A percentile compares a stretch with the other conserved stretches of the same genome.
Evolutionary conservation across 2,329 filamentous ascomycete species (phyloP).

Genomic region (Arthrobotrys iridis): DNA sequence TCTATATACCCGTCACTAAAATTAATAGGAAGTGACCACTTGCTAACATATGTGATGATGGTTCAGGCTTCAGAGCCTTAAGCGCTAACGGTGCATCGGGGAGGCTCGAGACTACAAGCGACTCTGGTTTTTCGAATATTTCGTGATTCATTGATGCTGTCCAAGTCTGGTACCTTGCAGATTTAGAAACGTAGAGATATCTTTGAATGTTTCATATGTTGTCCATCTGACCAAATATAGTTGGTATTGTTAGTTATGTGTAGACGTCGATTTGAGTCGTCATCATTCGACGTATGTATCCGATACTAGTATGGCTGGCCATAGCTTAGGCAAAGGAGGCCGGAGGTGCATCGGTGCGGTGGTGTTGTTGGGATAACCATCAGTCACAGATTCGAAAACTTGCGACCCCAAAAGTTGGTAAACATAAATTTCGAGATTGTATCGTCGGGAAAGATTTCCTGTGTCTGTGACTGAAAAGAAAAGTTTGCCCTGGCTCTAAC

Average conservation of each 20-base stretch:
- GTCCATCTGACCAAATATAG: slow-evolving; percentile 8
- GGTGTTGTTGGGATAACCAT: slow-evolving; percentile 6
- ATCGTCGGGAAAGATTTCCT: slow-evolving; percentile 18
- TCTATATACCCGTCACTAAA: no score
- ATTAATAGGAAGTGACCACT: no score
- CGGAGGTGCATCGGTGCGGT: no score
- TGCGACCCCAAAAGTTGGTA: neutral
- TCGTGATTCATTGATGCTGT: neutral
- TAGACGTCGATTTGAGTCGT: neutral
- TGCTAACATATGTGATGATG: no score
- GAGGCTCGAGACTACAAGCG: neutral
- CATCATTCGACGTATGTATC: neutral
- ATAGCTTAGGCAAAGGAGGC: neutral
- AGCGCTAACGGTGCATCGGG: slow-evolving; percentile 2
- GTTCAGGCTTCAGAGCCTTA: neutral
- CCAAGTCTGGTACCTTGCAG: slow-evolving; percentile 24
- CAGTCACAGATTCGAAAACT: neutral
- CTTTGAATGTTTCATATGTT: slow-evolving; percentile 21
- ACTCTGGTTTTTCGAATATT: neutral
- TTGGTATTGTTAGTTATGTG: neutral
- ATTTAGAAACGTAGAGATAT: slow-evolving; percentile 24
- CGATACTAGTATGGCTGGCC: neutral
- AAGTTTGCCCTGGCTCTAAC: neutral
- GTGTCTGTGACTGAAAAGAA: neutral
- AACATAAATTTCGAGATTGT: neutral